phyloP scores from a whole-genome alignment of 148 eudicot genomes.

The Suaeda aralocaspica region DNA sequence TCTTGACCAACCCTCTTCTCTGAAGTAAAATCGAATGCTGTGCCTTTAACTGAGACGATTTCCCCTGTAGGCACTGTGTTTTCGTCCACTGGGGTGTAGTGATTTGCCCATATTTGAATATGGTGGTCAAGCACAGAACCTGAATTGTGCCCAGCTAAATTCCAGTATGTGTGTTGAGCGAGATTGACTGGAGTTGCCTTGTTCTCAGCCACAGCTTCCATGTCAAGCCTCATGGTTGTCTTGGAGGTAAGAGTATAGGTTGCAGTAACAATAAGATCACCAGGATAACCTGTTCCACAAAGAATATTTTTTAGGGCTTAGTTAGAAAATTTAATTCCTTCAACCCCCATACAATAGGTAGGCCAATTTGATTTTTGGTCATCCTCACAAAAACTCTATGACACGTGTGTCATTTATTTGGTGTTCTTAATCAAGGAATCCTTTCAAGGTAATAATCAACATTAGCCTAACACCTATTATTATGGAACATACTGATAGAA shows the following conservation, averaged over 20 bases:
- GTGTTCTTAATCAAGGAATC: no score
- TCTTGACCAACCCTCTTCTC: conserved; percentile 72
- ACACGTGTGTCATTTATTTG: no score
- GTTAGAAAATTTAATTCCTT: neutral
- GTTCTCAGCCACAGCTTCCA: conserved; percentile 89
- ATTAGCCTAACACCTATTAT: no score
- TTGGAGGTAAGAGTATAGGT: conserved; percentile 76
- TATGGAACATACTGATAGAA: no score
- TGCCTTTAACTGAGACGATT: conserved; percentile 62
- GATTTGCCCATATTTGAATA: conserved; percentile 63
- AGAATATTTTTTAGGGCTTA: neutral
- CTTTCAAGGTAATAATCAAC: no score
- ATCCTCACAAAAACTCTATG: neutral
- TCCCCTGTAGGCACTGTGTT: conserved; percentile 79
- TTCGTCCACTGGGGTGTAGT: conserved; percentile 76
- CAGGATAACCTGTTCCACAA: conserved; percentile 67
- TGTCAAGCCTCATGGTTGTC: conserved; percentile 84
- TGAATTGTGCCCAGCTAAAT: conserved; percentile 78
- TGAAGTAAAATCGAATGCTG: conserved; percentile 78
- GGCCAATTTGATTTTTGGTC: no score
- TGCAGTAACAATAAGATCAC: conserved; percentile 72
- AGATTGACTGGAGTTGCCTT: conserved; percentile 84
- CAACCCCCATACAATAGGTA: neutral
- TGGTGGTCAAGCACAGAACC: conserved; percentile 70
- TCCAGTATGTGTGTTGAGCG: conserved; percentile 97